A percentile compares a stretch with the other conserved stretches of the same genome.
Evolutionary conservation across 441 rosid species (phyloP).

Genomic region (Pelargonium citronellum): DNA sequence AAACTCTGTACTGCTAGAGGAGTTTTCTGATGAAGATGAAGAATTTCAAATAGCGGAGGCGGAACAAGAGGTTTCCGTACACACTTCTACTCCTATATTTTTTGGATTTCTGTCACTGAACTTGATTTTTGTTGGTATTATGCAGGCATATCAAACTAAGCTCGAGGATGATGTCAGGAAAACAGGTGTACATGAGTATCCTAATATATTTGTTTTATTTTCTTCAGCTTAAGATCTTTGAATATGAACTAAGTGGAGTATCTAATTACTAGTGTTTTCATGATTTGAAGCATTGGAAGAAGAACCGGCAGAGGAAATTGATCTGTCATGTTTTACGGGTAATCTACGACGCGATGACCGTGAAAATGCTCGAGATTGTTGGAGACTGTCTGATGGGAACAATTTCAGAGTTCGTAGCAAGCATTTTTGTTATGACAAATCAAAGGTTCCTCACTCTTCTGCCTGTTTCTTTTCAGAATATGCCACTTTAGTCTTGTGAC

Average conservation of each 20-base stretch:
- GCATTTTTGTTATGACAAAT: constrained; percentile 76
- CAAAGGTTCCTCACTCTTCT: constrained; percentile 53
- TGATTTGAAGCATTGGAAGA: constrained; percentile 52
- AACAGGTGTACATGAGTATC: constrained; percentile 43
- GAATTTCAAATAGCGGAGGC: constrained; percentile 84
- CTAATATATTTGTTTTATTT: constrained; percentile 3
- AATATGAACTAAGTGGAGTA: constrained; percentile 10
- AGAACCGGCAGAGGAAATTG: constrained; percentile 64
- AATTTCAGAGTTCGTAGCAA: constrained; percentile 95
- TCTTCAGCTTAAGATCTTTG: constrained; percentile 14
- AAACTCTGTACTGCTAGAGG: constrained; percentile 75
- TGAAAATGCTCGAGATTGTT: constrained; percentile 85
- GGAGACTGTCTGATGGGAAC: constrained; percentile 81
- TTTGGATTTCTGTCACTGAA: constrained; percentile 9
- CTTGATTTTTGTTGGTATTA: constrained; percentile 11
- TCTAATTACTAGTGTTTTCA: constrained; percentile 17
- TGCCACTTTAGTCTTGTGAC: constrained; percentile 8
- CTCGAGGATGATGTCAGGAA: constrained; percentile 51
- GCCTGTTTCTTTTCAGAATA: constrained; percentile 11
- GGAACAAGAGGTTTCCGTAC: constrained; percentile 68
- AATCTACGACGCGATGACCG: constrained; percentile 78
- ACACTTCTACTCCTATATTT: constrained; percentile 10
- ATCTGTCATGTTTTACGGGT: constrained; percentile 80
- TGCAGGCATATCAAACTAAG: constrained; percentile 50
- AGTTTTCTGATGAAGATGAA: constrained; percentile 92